Percentiles rank a stretch among this genome's conserved stretches.
Conservation (phyloP, 2,329 filamentous ascomycete genomes). For the Penicillium sp. region DNA sequence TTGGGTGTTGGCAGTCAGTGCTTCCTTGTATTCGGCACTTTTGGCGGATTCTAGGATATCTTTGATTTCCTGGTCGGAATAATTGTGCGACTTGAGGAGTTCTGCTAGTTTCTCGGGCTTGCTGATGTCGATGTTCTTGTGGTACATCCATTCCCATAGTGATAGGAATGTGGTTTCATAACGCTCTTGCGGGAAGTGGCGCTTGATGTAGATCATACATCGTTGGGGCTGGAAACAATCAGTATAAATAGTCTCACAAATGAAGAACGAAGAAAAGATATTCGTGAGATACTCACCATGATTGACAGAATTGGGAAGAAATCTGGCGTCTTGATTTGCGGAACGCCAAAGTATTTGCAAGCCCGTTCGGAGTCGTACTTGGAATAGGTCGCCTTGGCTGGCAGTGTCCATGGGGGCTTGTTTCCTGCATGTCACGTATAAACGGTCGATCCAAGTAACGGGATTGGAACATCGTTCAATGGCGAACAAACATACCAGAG, state of each 20-base stretch:
- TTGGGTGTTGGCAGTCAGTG: conserved; percentile 65
- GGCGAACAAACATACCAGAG: conserved; percentile 54
- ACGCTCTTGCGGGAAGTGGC: conserved; percentile 54
- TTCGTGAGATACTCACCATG: conserved; percentile 47
- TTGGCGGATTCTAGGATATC: conserved; percentile 61
- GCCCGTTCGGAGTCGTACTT: conserved; percentile 57
- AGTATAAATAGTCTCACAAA: not conserved
- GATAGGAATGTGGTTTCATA: conserved; percentile 62
- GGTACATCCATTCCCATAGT: conserved; percentile 69
- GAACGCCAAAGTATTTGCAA: conserved; percentile 58
- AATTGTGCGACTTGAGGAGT: conserved; percentile 40
- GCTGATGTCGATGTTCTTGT: conserved; percentile 64
- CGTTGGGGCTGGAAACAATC: conserved; percentile 62
- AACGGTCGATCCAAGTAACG: conserved; percentile 1
- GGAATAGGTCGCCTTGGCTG: conserved; percentile 69
- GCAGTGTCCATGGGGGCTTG: conserved; percentile 73
- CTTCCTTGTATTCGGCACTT: conserved; percentile 58
- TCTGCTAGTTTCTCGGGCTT: conserved; percentile 60
- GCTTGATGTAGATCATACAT: conserved; percentile 70
- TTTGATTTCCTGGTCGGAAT: conserved; percentile 54
- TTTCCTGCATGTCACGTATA: conserved; percentile 60
- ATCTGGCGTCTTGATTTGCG: conserved; percentile 42
- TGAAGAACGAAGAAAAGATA: conserved; percentile 40
- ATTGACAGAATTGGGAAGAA: conserved; percentile 63
- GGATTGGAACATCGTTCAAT: not conserved